Base-by-base conservation (phyloP, 257 asterid species). In the Ehretia macrophylla region DNA sequence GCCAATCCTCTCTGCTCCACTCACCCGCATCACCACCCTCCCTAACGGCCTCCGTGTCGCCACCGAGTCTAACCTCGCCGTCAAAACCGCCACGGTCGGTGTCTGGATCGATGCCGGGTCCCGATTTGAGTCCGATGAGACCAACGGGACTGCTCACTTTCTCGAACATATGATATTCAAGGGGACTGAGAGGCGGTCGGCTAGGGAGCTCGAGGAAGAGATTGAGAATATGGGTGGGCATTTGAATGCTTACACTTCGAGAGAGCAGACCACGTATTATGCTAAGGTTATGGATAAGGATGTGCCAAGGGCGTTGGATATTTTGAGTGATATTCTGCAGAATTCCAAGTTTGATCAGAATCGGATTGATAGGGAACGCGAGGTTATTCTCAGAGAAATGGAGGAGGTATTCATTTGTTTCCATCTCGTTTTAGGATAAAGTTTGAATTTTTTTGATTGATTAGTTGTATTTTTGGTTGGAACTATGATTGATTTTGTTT, bases 211-310 rank as follows among this genome's bases (percentile, higher is more conserved):
- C 81, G 97, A 93, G 81, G 96, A 93, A 82, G 96, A 88, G 81
- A 83, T 92, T 80, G 99, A 92, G 86, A 84, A 88, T 68, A 86
- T 92, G 86, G 99, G 97, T 0, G 97, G 96, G 6, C 99, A 88
- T 81, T 75, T 86, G 84, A 88, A 92, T 77, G 99, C 97, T 21
- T 92, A 88, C 38, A 93, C 97, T 50, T 83, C 94, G 21, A 80
- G 99, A 56, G 99, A 93, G 68, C 99, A 93, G 81, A 93, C 99
- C 1, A 79, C 96, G 0, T 93, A 84, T 62, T 86, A 84, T 32
- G 99, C 99, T 0, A 93, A 93, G 60, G 96, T 89, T 55, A 52
- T 77, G 76, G 90, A 76, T 60, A 78, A 61, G 63, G 79, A 89
- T 52, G 87, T 89, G 13, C 85, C 83, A 0, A 63, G 47, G 13